Conservation (phyloP, 345 rosid species). For the Balakata baccata region DNA sequence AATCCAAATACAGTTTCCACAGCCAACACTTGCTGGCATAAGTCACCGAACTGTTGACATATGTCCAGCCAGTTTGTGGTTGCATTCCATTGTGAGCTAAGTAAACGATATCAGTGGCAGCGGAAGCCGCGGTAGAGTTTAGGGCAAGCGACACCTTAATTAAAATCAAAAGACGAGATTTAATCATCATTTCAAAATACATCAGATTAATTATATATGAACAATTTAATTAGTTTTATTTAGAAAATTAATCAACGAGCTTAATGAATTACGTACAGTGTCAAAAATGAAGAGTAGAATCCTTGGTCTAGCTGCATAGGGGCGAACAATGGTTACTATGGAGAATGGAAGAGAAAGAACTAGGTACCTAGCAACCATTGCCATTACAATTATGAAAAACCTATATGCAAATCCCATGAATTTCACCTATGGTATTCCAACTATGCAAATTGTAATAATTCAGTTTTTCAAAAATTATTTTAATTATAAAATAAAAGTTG, state of each 20-base stretch:
- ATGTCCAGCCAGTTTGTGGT: slow-evolving; percentile 80
- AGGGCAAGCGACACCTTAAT: slow-evolving; percentile 64
- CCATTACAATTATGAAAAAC: slow-evolving; percentile 74
- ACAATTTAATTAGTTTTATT: no score
- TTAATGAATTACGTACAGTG: slow-evolving; percentile 37
- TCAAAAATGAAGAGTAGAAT: slow-evolving; percentile 59
- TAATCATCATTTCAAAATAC: no score
- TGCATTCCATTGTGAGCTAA: slow-evolving; percentile 86
- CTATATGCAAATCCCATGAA: slow-evolving; percentile 32
- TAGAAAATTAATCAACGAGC: not conserved
- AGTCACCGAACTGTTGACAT: slow-evolving; percentile 78
- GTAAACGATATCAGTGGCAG: slow-evolving; percentile 77
- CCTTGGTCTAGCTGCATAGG: slow-evolving; percentile 59
- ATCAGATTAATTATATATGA: no score
- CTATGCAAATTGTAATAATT: no score
- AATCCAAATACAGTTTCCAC: no score
- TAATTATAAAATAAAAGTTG: no score
- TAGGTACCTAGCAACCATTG: slow-evolving; percentile 57
- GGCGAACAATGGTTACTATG: slow-evolving; percentile 63
- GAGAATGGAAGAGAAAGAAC: slow-evolving; percentile 84
- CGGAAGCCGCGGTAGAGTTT: slow-evolving; percentile 52
- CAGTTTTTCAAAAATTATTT: no score
- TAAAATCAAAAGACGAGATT: not conserved
- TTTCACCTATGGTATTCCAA: no score
- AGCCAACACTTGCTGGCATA: slow-evolving; percentile 72